A percentile compares a stretch with the other conserved stretches of the same genome.
Conservation (phyloP, 2,329 filamentous ascomycete genomes). For the Paradendryphiella salina region DNA sequence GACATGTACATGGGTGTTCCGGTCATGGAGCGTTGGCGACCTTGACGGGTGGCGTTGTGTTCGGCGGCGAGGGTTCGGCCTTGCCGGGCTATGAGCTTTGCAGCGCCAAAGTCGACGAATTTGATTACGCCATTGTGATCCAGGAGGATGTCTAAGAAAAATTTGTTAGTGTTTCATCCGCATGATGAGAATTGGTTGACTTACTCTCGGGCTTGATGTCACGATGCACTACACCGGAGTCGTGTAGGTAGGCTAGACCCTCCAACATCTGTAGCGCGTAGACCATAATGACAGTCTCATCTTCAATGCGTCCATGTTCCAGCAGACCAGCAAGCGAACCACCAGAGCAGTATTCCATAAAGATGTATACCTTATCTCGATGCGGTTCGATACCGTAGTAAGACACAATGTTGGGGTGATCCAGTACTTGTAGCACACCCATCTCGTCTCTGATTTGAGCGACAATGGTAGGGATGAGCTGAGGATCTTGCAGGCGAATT, state of each 20-base stretch:
- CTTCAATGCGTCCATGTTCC: conserved; percentile 95
- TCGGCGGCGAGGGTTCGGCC: conserved; percentile 79
- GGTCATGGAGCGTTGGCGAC: conserved; percentile 83
- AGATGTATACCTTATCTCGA: conserved; percentile 98
- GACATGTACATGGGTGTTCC: conserved; percentile 99
- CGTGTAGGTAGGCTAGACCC: conserved; percentile 89
- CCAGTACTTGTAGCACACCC: conserved; percentile 90
- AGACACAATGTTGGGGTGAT: conserved; percentile 96
- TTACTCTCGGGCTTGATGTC: conserved; percentile 97
- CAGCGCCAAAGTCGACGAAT: conserved; percentile 97
- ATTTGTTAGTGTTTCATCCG: not conserved
- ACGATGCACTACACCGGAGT: conserved; percentile 88
- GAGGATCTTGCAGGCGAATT: conserved; percentile 93
- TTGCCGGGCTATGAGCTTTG: conserved; percentile 93
- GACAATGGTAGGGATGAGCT: conserved; percentile 91
- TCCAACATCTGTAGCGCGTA: conserved; percentile 93
- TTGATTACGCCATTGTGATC: conserved; percentile 99
- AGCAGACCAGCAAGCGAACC: conserved; percentile 87
- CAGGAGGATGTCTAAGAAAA: conserved; percentile 74
- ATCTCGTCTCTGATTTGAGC: conserved; percentile 96
- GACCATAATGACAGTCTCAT: conserved; percentile 96
- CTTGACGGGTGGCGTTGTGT: conserved; percentile 55
- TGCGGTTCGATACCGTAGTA: conserved; percentile 99
- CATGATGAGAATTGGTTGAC: conserved; percentile 42
- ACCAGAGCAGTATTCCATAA: conserved; percentile 99